phyloP scores from a whole-genome alignment of 2,329 filamentous ascomycete species.

The Neurospora crassa region DNA sequence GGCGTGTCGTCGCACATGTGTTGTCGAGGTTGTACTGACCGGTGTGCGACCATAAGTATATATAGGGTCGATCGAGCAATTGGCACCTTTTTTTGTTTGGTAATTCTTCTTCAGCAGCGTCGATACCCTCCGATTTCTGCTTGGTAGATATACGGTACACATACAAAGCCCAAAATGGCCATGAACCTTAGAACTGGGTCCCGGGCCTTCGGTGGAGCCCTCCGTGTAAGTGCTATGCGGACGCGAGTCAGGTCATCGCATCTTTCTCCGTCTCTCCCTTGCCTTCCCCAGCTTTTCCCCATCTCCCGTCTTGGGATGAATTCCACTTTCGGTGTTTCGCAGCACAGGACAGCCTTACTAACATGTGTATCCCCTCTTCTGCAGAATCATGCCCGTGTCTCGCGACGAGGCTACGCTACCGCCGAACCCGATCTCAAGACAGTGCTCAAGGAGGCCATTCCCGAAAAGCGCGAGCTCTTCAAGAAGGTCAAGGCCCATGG shows the following conservation, averaged over 20 bases:
- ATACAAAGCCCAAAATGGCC: conserved; percentile 34
- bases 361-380: conserved; percentile 13
- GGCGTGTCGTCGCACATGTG: background rate
- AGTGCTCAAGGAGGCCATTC: conserved; percentile 74
- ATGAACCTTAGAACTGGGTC: conserved; percentile 53
- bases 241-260: background rate
- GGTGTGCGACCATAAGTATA: background rate
- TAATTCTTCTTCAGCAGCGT: background rate
- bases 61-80: background rate
- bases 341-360: conserved; percentile 3
- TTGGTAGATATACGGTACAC: background rate
- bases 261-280: background rate
- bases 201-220: conserved; percentile 51
- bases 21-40: background rate
- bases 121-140: background rate
- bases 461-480: conserved; percentile 84
- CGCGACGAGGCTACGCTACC: conserved; percentile 54
- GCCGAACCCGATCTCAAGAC: conserved; percentile 85
- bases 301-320: background rate
- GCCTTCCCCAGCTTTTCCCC: background rate
- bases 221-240: conserved; percentile 42
- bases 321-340: background rate
- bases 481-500: conserved; percentile 86
- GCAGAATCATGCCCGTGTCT: conserved; percentile 21
- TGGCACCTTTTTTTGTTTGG: background rate